Base-by-base conservation (phyloP, 1,284 basidiomycete genomes). In the Moesziomyces parantarcticus region DNA sequence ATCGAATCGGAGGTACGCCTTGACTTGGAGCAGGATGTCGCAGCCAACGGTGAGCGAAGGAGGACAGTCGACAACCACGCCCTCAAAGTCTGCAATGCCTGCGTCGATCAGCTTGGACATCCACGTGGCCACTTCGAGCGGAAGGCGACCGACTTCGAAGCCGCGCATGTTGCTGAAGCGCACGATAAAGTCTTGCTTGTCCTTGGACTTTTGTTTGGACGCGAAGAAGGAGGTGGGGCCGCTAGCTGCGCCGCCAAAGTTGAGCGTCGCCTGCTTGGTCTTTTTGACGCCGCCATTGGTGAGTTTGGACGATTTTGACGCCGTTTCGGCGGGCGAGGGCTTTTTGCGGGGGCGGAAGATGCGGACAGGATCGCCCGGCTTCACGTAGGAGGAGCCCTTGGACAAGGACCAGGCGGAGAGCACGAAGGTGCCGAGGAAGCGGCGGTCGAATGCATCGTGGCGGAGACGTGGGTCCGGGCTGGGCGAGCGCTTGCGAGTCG, bases 161-260 rank as follows among this genome's bases (percentile, higher is more conserved):
- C 79, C 78, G 6, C 77, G 66, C 51, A 70, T 72, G 47, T 81
- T 81, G 59, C 67, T 78, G 66, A 83, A 83, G 4, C 81, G 75
- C 13, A 82, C 79, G 29, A 82, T 78, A 49, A 78, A 77, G 46
- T 83, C 78, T 29, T 78, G 71, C 45, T 76, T 78, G 21, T 67
- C 52, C 50, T 76, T 80, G 14, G 52, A 51, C 34, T 72, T 74
- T 34, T 43, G 41, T 50, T 71, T 75, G 13, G 57, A 63, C 0
- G 34, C 55, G 16, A 58, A 60, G 32, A 60, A 59, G 29, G 25
- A 50, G 42, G 43, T 50, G 1, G 47, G 25, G 3, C 39, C 42
- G 8, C 50, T 48, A 6, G 58, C 45, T 13, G 21, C 11, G 5
- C 55, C 52, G n/a, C 72, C 61, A 46, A 77, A 79, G 44, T 50